phyloP scores from a whole-genome alignment of 768 basidiomycete species.

The Termitomyces sp. region DNA sequence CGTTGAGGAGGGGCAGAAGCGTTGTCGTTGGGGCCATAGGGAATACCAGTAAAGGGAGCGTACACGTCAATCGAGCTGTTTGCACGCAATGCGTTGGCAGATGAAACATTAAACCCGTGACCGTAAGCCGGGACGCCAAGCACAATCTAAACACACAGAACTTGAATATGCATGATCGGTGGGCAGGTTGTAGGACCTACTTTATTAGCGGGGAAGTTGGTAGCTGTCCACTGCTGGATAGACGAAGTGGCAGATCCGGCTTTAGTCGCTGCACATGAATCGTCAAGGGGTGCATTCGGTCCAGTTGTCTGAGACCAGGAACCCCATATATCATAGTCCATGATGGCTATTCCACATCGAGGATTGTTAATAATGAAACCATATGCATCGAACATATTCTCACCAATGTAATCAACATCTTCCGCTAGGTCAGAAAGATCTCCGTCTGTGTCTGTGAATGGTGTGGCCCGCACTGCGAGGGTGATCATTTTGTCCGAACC shows the following conservation, averaged over 20 bases:
- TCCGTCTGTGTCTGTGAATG: slow-evolving; percentile 45
- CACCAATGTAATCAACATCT: slow-evolving; percentile 48
- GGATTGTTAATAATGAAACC: not conserved
- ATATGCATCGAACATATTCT: slow-evolving; percentile 2
- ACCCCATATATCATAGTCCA: slow-evolving; percentile 58
- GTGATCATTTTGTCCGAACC: slow-evolving; percentile 51
- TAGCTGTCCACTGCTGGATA: slow-evolving; percentile 63
- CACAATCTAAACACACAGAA: slow-evolving; percentile 37
- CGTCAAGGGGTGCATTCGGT: slow-evolving; percentile 79
- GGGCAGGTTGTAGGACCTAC: slow-evolving; percentile 6
- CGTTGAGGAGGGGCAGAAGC: not conserved
- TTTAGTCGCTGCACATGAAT: slow-evolving; percentile 58
- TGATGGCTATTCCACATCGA: slow-evolving; percentile 33
- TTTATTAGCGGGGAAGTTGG: slow-evolving; percentile 62
- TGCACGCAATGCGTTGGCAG: slow-evolving; percentile 17
- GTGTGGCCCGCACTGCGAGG: slow-evolving; percentile 35
- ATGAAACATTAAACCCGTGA: slow-evolving; percentile 55
- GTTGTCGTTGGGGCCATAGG: not conserved
- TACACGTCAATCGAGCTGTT: not conserved
- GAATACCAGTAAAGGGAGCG: not conserved
- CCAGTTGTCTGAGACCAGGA: slow-evolving; percentile 47
- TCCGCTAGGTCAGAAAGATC: slow-evolving; percentile 71
- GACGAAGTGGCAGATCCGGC: slow-evolving; percentile 70
- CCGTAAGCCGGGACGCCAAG: slow-evolving; percentile 82
- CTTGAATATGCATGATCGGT: not conserved